A percentile compares a stretch with the other conserved stretches of the same genome.
Evolutionary conservation across 1,139 yeast genomes (phyloP).

Genomic region (Scheffersomyces quercinus): DNA sequence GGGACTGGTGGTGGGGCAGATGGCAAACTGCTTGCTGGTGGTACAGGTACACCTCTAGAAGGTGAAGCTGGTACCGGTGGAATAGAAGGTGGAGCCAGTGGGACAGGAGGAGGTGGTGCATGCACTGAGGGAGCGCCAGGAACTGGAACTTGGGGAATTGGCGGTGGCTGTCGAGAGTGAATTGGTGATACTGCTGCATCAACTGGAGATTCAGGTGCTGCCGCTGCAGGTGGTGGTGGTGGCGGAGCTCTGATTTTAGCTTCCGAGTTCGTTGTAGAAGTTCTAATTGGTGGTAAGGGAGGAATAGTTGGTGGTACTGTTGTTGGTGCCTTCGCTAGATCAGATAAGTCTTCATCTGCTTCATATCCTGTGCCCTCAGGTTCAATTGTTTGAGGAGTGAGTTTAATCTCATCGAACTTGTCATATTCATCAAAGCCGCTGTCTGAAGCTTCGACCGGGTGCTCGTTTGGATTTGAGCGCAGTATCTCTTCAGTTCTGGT

Average conservation of each 20-base stretch:
- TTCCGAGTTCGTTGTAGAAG: not conserved
- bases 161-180: constrained; percentile 13
- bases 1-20: constrained; percentile 9
- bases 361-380: constrained; percentile 43
- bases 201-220: constrained; percentile 15
- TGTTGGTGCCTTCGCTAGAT: constrained; percentile 19
- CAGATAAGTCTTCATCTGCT: constrained; percentile 47
- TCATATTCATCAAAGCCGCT: constrained; percentile 18
- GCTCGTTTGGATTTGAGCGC: too few species aligned
- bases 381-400: constrained; percentile 18
- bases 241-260: constrained; percentile 7
- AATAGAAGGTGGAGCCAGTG: constrained; percentile 13
- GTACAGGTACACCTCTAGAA: constrained; percentile 8
- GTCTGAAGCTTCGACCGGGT: constrained; percentile 14
- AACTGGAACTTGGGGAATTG: constrained; percentile 12
- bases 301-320: constrained; percentile 5
- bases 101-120: constrained; percentile 10
- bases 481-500: not conserved
- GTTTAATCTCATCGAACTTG: constrained; percentile 10
- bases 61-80: constrained; percentile 8
- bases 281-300: constrained; percentile 5
- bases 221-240: constrained; percentile 14
- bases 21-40: not conserved
- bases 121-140: constrained; percentile 9
- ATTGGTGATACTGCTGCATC: constrained; percentile 1